Percentiles rank a stretch among this genome's conserved stretches.
Conservation (phyloP, 768 basidiomycete genomes). For the Candolleomyces eurysporus region DNA sequence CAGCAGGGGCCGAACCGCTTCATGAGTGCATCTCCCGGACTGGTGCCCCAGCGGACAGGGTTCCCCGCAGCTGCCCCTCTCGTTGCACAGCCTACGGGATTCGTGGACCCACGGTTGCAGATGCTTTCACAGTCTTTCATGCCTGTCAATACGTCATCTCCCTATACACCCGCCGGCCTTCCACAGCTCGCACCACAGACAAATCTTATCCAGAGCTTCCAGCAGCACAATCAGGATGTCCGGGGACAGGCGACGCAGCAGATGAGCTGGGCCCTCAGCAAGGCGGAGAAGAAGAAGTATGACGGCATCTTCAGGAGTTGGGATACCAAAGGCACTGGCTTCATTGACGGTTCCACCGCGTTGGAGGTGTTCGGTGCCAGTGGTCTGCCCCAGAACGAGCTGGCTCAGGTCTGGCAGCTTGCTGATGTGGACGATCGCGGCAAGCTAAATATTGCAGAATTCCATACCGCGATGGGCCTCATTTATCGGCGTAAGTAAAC, state of each 20-base stretch:
- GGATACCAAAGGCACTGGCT: conserved; percentile 79
- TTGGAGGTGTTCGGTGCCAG: conserved; percentile 93
- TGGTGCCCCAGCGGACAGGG: conserved; percentile 47
- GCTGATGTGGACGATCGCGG: conserved; percentile 94
- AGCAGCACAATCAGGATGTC: conserved; percentile 79
- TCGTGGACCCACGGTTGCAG: conserved; percentile 76
- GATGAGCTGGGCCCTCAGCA: conserved; percentile 83
- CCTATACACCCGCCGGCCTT: conserved; percentile 54
- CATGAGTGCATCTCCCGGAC: conserved; percentile 54
- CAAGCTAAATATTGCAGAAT: conserved; percentile 92
- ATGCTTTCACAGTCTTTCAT: conserved; percentile 94
- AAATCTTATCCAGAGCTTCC: conserved; percentile 80
- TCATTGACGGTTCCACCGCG: conserved; percentile 82
- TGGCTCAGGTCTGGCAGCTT: conserved; percentile 93
- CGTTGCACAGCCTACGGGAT: conserved; percentile 76
- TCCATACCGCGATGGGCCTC: conserved; percentile 97
- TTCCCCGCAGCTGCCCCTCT: conserved; percentile 39
- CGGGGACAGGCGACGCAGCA: conserved; percentile 63
- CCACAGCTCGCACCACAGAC: conserved; percentile 71
- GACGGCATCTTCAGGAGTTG: conserved; percentile 97
- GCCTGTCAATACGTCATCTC: conserved; percentile 66
- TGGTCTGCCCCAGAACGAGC: conserved; percentile 83
- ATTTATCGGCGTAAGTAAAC: conserved; percentile 85
- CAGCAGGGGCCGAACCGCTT: conserved; percentile 44
- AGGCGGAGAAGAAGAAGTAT: conserved; percentile 94